These are phyloP conservation scores for Bromus sterilis DNA, from an alignment of 176 grass and related monocot genomes.

Conservation along the genomic window DNA sequence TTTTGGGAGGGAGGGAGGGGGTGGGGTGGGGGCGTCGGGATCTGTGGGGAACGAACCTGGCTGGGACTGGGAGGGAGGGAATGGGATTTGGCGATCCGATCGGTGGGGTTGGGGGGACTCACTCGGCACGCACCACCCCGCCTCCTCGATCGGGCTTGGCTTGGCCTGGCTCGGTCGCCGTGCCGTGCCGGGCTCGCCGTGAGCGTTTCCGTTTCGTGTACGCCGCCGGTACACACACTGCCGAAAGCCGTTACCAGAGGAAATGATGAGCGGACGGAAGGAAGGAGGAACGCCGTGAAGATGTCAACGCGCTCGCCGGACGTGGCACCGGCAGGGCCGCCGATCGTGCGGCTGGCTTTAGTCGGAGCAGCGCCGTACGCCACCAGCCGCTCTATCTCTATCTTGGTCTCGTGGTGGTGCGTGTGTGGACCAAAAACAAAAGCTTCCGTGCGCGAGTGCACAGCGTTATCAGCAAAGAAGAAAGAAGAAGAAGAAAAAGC, in stretches of 20 bases:
- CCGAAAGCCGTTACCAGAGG: too few species aligned
- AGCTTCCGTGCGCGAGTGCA: background rate
- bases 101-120: conserved; percentile 24
- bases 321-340: background rate
- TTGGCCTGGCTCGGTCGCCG: background rate
- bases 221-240: background rate
- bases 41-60: background rate
- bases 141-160: background rate
- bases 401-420: too few species aligned
- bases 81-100: conserved; percentile 31
- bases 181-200: background rate
- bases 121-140: background rate
- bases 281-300: background rate
- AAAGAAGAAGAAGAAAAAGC: background rate
- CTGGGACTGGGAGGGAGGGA: too few species aligned
- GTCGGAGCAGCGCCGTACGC: background rate
- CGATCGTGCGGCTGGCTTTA: background rate
- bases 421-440: background rate
- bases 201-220: background rate
- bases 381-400: background rate
- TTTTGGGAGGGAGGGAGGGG: background rate
- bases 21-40: conserved; percentile 36
- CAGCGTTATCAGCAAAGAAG: background rate
- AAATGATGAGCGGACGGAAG: background rate
- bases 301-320: background rate